Base-by-base conservation (phyloP, 768 basidiomycete species). In the Boletellus ananas region DNA sequence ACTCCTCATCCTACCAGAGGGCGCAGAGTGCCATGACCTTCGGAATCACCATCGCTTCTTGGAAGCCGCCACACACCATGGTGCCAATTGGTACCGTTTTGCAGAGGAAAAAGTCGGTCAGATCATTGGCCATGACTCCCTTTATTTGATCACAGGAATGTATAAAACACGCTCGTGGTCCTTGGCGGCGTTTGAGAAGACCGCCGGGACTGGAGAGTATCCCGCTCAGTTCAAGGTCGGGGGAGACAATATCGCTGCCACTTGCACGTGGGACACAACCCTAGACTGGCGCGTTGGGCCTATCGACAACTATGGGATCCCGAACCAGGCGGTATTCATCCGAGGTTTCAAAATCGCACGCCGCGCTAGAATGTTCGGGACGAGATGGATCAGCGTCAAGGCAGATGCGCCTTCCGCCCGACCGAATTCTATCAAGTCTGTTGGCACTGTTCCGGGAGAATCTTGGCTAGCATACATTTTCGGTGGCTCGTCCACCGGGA, bases 1-100 rank as follows among this genome's bases (percentile, higher is more conserved):
- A 7, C 46, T 70, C 4, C 52, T 71, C 8, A 55, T 64, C 3
- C 54, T 71, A 21, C 68, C 68, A 0, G 59, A 66, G 21, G 71
- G 68, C 4, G 59, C 63, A 4, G 34, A 47, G 21, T 50, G 56
- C 14, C 47, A 52, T 20, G 56, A 63, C 16, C 58, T 65, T 18
- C 51, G 54, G 10, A 59, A 68, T n/a, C 11, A 49, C 8, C 21
- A 23, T 29, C 42, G 25, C 13, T 63, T 68, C 34, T 21, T 49
- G 3, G 51, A 57, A 12, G 59, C 49, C 11, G 65, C 64, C 4
- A 44, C 34, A 17, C 20, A 43, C 6, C 45, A 68, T 50, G 67
- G 58, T 1, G 45, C 40, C 18, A 47, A 50, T 11, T 69, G 68
- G 69, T 71, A 68, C 44, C 40, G 53, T 21, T 64, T 61, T 23